A percentile compares a stretch with the other conserved stretches of the same genome.
Conservation (phyloP, 768 basidiomycete genomes). For the Mycena galericulata region DNA sequence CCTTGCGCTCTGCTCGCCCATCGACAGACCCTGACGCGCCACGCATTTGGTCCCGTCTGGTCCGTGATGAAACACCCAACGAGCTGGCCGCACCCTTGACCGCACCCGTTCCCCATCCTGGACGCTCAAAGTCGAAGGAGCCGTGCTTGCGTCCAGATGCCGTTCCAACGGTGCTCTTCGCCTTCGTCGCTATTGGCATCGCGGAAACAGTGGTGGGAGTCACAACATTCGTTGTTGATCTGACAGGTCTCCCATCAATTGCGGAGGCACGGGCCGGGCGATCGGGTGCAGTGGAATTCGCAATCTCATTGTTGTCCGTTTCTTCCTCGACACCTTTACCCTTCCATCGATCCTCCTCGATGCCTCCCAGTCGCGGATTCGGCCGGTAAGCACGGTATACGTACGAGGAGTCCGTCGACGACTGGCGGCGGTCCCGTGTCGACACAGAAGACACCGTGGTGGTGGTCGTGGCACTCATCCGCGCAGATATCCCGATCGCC, state of each 20-base stretch:
- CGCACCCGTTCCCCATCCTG: conserved; percentile 62
- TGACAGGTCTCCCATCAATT: conserved; percentile 15
- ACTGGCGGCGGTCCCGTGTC: conserved; percentile 28
- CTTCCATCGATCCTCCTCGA: conserved; percentile 27
- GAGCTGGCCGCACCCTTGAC: conserved; percentile 53
- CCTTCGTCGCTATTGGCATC: conserved; percentile 2
- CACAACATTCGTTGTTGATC: background rate
- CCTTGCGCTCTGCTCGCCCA: conserved; percentile 4
- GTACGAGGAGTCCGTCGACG: conserved; percentile 28
- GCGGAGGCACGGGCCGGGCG: background rate
- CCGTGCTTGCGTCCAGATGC: conserved; percentile 61
- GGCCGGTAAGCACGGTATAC: conserved; percentile 22
- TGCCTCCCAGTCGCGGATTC: conserved; percentile 19
- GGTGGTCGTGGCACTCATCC: conserved; percentile 12
- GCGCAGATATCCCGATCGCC: conserved; percentile 18
- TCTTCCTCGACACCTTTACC: background rate
- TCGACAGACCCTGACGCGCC: conserved; percentile 26
- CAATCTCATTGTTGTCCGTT: background rate
- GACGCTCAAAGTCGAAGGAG: conserved; percentile 83
- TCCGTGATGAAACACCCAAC: conserved; percentile 47
- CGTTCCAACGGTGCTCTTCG: conserved; percentile 20
- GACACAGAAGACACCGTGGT: conserved; percentile 16
- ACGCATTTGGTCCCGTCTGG: conserved; percentile 41
- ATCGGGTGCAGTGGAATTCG: background rate
- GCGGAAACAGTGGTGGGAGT: conserved; percentile 17